phyloP scores from a whole-genome alignment of 805 yeast genomes.

The Candida railenensis region DNA sequence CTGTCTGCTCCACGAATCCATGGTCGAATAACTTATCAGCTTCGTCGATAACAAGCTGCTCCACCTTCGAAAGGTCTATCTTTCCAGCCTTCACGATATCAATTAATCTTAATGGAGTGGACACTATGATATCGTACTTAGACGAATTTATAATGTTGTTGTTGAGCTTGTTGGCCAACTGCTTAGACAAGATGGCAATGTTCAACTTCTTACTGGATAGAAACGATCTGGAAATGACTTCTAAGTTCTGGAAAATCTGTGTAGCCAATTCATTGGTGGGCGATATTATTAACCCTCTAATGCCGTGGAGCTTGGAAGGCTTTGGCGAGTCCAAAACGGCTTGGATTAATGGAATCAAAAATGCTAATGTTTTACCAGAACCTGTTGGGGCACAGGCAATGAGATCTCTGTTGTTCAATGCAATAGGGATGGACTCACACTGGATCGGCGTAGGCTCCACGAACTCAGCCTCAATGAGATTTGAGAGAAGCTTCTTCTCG shows the following conservation, averaged over 20 bases:
- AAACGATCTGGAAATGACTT: conserved; percentile 43
- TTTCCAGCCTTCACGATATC: conserved; percentile 67
- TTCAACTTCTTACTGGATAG: conserved; percentile 47
- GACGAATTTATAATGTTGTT: conserved; percentile 56
- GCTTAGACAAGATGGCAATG: conserved; percentile 67
- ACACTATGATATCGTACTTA: conserved; percentile 75
- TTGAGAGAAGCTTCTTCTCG: conserved; percentile 55
- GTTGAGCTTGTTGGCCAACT: conserved; percentile 65
- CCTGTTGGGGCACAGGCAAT: conserved; percentile 98
- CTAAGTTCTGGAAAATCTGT: conserved; percentile 75
- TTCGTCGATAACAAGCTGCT: conserved; percentile 84
- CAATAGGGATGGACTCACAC: conserved; percentile 88
- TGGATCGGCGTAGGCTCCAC: conserved; percentile 92
- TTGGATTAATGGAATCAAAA: conserved; percentile 87
- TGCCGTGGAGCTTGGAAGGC: conserved; percentile 43
- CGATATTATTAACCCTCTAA: conserved; percentile 77
- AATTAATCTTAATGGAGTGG: conserved; percentile 87
- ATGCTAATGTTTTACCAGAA: conserved; percentile 97
- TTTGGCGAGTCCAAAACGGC: conserved; percentile 25
- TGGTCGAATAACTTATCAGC: conserved; percentile 91
- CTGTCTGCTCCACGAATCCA: conserved; percentile 88
- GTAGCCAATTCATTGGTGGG: conserved; percentile 94
- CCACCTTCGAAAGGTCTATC: conserved; percentile 63
- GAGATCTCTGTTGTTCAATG: conserved; percentile 85
- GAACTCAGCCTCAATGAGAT: conserved; percentile 68